A percentile compares a stretch with the other conserved stretches of the same genome.
phyloP scores from a whole-genome alignment of 768 basidiomycete species.

The Tricholoma matsutake region DNA sequence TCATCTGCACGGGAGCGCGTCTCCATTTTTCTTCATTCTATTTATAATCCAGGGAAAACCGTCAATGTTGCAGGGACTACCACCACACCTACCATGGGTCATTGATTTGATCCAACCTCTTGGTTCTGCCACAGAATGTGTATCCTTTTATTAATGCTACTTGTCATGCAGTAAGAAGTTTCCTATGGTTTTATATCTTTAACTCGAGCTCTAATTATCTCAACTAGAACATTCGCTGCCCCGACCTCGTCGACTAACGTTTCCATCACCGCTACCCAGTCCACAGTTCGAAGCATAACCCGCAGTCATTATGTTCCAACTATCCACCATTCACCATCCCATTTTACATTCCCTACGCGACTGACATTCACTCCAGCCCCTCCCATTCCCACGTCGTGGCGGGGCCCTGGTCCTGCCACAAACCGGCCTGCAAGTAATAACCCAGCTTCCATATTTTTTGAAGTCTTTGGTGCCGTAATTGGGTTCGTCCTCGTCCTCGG shows the following conservation, averaged over 20 bases:
- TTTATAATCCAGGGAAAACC: not conserved
- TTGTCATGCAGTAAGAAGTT: constrained; percentile 9
- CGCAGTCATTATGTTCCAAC: constrained; percentile 5
- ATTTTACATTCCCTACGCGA: not conserved
- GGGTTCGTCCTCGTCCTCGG: constrained; percentile 32
- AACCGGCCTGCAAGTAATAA: constrained; percentile 20
- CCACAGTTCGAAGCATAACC: constrained; percentile 3
- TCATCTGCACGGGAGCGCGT: not conserved
- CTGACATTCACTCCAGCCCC: not conserved
- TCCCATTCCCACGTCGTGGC: constrained; percentile 9
- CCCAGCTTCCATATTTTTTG: constrained; percentile 42
- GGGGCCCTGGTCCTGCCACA: not conserved
- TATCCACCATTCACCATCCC: not conserved
- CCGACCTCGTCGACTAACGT: constrained; percentile 12
- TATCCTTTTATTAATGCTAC: not conserved
- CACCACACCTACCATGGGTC: not conserved
- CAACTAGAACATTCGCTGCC: constrained; percentile 10
- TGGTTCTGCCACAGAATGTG: not conserved
- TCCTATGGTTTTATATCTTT: not conserved
- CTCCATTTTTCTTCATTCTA: not conserved
- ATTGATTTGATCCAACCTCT: not conserved
- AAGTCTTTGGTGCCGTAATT: constrained; percentile 41
- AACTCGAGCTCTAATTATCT: not conserved
- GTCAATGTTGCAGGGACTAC: not conserved
- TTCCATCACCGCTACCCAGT: constrained; percentile 6